Evolutionary conservation across 1,139 yeast genomes (phyloP).

Genomic region (Geotrichum europaeum): DNA sequence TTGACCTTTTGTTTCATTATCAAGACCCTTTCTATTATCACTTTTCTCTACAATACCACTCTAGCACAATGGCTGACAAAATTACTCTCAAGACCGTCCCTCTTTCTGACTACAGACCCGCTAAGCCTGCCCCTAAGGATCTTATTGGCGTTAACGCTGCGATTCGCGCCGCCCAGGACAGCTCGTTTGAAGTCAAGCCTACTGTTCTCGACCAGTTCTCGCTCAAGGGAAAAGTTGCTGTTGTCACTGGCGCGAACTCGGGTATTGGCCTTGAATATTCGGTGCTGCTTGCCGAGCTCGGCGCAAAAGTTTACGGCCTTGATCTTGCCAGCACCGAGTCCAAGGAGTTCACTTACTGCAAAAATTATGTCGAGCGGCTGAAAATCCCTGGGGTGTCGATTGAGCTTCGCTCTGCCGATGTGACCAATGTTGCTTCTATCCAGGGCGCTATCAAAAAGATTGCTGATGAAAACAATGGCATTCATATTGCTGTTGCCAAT

Average conservation of each 20-base stretch:
- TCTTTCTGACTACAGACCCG: slow-evolving; percentile 21
- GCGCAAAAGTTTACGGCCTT: slow-evolving; percentile 37
- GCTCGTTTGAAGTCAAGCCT: slow-evolving; percentile 24
- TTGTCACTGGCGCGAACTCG: slow-evolving; percentile 74
- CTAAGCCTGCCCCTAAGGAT: slow-evolving; percentile 27
- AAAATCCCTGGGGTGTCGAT: slow-evolving; percentile 26
- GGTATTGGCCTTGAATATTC: slow-evolving; percentile 55
- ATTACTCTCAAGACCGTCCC: slow-evolving; percentile 22
- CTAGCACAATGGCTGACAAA: not conserved
- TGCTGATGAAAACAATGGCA: slow-evolving; percentile 48
- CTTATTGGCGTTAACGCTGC: slow-evolving; percentile 31
- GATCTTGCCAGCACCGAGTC: slow-evolving; percentile 25
- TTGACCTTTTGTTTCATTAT: not conserved
- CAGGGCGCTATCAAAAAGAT: slow-evolving; percentile 40
- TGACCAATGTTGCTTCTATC: slow-evolving; percentile 42
- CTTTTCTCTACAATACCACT: not conserved
- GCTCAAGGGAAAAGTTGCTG: slow-evolving; percentile 49
- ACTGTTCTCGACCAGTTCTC: slow-evolving; percentile 34
- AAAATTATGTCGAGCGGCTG: slow-evolving; percentile 33
- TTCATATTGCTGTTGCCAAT: slow-evolving; percentile 61
- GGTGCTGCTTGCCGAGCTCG: slow-evolving; percentile 38
- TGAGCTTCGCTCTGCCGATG: slow-evolving; percentile 41
- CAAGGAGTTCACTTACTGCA: slow-evolving; percentile 33
- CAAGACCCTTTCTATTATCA: not conserved
- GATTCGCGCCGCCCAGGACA: slow-evolving; percentile 26